Evolutionary conservation across 1,284 basidiomycete genomes (phyloP).

Genomic region (Schizophyllum commune): DNA sequence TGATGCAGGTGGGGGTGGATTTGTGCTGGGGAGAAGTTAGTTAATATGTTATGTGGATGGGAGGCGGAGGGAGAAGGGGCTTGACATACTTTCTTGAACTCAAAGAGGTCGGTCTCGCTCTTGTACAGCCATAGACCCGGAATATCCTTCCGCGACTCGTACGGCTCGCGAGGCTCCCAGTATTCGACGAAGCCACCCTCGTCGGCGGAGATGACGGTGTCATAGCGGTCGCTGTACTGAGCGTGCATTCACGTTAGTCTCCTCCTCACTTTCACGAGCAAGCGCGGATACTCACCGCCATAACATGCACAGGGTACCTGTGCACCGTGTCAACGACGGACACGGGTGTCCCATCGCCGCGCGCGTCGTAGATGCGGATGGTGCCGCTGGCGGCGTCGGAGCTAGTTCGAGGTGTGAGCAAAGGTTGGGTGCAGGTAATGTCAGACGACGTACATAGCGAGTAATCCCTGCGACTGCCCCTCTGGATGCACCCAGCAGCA

Average conservation of each 20-base stretch:
- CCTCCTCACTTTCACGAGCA: slow-evolving; percentile 4
- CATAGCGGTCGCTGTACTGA: slow-evolving; percentile 85
- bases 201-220: slow-evolving; percentile 92
- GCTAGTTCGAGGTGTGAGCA: slow-evolving; percentile 39
- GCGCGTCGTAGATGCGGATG: slow-evolving; percentile 89
- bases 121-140: slow-evolving; percentile 88
- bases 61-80: slow-evolving; percentile 1
- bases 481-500: slow-evolving; percentile 92
- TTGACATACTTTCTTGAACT: slow-evolving; percentile 86
- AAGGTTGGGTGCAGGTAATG: no score
- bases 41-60: not conserved
- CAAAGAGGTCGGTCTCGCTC: slow-evolving; percentile 89
- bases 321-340: slow-evolving; percentile 75
- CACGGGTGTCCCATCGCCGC: slow-evolving; percentile 75
- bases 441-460: slow-evolving; percentile 89
- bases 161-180: slow-evolving; percentile 88
- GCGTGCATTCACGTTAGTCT: not conserved
- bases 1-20: slow-evolving; percentile 85
- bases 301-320: slow-evolving; percentile 82
- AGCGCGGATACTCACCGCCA: slow-evolving; percentile 57
- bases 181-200: slow-evolving; percentile 95
- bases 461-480: slow-evolving; percentile 80
- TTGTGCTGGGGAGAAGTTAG: slow-evolving; percentile 54
- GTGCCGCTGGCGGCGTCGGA: slow-evolving; percentile 71
- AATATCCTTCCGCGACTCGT: slow-evolving; percentile 72